These are phyloP conservation scores for Hyaloscypha hepaticicola DNA, from an alignment of 495 filamentous ascomycete genomes.

Conservation along the genomic window DNA sequence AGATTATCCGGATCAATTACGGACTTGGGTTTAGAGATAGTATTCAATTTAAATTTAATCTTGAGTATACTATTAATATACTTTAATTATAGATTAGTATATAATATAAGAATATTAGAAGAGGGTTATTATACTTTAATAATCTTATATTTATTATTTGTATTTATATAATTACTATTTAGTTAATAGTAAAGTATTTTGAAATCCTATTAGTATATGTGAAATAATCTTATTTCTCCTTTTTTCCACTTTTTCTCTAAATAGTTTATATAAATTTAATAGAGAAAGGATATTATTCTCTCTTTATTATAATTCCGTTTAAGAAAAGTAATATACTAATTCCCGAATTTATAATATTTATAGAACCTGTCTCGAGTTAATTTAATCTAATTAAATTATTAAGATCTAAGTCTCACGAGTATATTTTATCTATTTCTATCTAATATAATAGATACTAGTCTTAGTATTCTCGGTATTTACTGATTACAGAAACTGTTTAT, in stretches of 20 bases:
- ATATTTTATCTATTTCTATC: slow-evolving; percentile 21
- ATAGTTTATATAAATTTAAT: slow-evolving; percentile 21
- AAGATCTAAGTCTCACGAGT: no score
- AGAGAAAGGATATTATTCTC: slow-evolving; percentile 20
- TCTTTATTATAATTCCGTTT: slow-evolving; percentile 22
- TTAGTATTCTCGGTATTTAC: slow-evolving; percentile 16
- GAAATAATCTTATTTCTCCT: slow-evolving; percentile 11
- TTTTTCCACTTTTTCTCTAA: slow-evolving; percentile 10
- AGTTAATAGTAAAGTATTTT: slow-evolving; percentile 26
- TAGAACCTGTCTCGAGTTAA: no score
- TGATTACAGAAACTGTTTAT: slow-evolving; percentile 6
- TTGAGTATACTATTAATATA: slow-evolving; percentile 19
- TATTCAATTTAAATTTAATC: slow-evolving; percentile 18
- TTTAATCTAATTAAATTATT: no score
- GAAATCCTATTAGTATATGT: slow-evolving; percentile 25
- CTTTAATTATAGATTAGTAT: slow-evolving; percentile 13
- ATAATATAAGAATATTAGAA: slow-evolving; percentile 5
- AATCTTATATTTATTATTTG: slow-evolving; percentile 32
- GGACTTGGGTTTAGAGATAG: slow-evolving; percentile 23
- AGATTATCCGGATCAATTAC: slow-evolving; percentile 25
- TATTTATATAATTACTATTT: slow-evolving; percentile 31
- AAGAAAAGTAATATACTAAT: no score
- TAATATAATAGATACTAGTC: slow-evolving; percentile 24
- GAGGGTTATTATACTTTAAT: slow-evolving; percentile 33
- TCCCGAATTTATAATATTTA: no score